Percentiles rank a stretch among this genome's conserved stretches.
These are phyloP conservation scores for Lasiodiplodia sp. DNA, from an alignment of 2,329 filamentous ascomycete genomes.

Conservation along the genomic window DNA sequence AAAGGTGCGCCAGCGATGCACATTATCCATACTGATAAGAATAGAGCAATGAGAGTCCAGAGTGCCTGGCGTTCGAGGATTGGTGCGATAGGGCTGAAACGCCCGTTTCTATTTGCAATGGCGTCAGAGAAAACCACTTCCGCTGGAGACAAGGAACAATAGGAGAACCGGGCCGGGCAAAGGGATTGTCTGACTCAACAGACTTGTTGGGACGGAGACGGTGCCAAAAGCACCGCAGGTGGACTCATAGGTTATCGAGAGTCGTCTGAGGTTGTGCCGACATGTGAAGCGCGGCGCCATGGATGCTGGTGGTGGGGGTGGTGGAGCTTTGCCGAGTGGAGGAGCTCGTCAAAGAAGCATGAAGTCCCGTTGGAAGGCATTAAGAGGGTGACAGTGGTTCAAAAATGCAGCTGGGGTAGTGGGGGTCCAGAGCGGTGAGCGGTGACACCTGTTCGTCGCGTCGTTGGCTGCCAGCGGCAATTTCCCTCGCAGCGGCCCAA, in stretches of 20 bases:
- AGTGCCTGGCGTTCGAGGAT: conserved; percentile 13
- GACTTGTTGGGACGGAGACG: conserved; percentile 10
- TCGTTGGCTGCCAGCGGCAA: not conserved
- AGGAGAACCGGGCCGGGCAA: not conserved
- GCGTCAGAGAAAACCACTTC: not conserved
- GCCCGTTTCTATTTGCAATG: conserved; percentile 2
- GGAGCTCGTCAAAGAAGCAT: not conserved
- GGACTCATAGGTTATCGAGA: not conserved
- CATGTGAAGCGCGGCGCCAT: conserved; percentile 21
- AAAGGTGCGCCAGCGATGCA: conserved; percentile 2
- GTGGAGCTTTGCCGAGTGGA: conserved; percentile 21
- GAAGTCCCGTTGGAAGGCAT: not conserved
- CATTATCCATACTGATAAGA: conserved; percentile 15
- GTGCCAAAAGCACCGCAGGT: conserved; percentile 11
- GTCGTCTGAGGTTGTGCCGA: conserved; percentile 9
- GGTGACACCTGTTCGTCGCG: conserved; percentile 10
- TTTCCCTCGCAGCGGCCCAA: not conserved
- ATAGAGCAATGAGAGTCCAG: conserved; percentile 14
- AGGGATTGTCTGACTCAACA: conserved; percentile 2
- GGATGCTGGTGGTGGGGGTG: conserved; percentile 8
- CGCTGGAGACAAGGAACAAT: conserved; percentile 4
- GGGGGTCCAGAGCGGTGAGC: conserved; percentile 10
- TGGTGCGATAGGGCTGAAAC: conserved; percentile 27
- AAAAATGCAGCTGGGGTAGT: not conserved
- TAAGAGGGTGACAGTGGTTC: not conserved